These are phyloP conservation scores for Neurospora sp. DNA, from an alignment of 495 filamentous ascomycete genomes.

Conservation along the genomic window DNA sequence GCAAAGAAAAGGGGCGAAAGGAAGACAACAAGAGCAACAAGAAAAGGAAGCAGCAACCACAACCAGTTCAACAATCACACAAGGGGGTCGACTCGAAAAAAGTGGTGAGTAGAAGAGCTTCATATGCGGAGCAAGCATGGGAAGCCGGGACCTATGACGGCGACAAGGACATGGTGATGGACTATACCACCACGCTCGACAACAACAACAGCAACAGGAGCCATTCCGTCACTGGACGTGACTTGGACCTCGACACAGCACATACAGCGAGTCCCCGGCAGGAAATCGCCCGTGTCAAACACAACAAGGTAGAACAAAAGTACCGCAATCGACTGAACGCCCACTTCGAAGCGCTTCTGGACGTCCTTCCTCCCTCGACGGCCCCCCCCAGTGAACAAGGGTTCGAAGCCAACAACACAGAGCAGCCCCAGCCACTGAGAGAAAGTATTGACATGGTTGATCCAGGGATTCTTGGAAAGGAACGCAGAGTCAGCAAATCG, in stretches of 20 bases:
- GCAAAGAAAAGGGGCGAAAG: background rate
- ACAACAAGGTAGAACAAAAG: conserved; percentile 6
- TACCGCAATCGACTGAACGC: conserved; percentile 10
- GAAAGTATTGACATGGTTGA: background rate
- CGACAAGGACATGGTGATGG: background rate
- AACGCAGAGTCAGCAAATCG: conserved; percentile 18
- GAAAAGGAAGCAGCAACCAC: background rate
- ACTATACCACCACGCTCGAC: background rate
- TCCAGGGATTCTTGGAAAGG: background rate
- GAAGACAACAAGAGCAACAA: background rate
- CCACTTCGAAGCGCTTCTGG: conserved; percentile 19
- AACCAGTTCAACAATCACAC: background rate
- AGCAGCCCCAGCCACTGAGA: background rate
- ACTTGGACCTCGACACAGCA: background rate
- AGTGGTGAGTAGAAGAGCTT: background rate
- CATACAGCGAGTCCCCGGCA: background rate
- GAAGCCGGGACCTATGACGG: background rate
- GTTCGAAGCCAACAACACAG: background rate
- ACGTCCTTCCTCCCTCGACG: conserved; percentile 16
- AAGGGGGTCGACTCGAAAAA: background rate
- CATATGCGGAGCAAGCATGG: background rate
- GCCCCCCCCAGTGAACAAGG: background rate
- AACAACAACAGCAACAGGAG: background rate
- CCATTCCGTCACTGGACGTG: background rate
- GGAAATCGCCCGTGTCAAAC: background rate